Base-by-base conservation (phyloP, 306 rosid species). In the Myrica gale region DNA sequence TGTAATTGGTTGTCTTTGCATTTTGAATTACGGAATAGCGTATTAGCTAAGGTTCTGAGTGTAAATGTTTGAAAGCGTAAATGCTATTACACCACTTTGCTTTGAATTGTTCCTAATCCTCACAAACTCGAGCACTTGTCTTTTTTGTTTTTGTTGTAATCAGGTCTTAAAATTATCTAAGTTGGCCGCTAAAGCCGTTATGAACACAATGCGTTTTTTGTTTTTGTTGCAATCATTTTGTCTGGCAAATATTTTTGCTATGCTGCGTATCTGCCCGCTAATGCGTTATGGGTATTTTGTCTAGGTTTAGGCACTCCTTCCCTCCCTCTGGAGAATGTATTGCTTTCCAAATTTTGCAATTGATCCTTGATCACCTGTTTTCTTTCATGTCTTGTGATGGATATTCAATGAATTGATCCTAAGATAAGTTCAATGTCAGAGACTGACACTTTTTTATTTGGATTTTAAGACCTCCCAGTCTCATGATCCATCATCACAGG, bases 401-500 rank as follows among this genome's bases (percentile, higher is more conserved):
- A 50, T 50, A 51, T 65, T 66, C 42, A 56, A 16, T 21, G 74
- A 48, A 56, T 45, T 63, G 60, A 41, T 41, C 51, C 32, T 66
- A 9, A 51, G 79, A 51, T 69, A 48, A 7, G 71, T 80, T 86
- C 69, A 16, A 7, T 50, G 21, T 66, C 62, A 61, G 58, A 44
- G 54, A 76, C 16, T 85, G 57, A 80, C 78, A 42, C 37, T 26
- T 19, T 9, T 72, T 69, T 74, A 44, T 67, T 73, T 86, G 85
- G 65, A 68, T 51, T 78, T 78, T 88, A 84, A 87, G 84, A 51
- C 84, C 56, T 76, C 68, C 77, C 84, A 68, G 83, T 78, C 78
- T 74, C 79, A 81, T 73, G 87, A 79, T 68, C 80, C 78, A 41
- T 75, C 88, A 15, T 26, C 32, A 26, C 82, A 84, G 81, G 82